Evolutionary conservation across 805 yeast genomes (phyloP).

Genomic region (Dipodascus geniculatus): DNA sequence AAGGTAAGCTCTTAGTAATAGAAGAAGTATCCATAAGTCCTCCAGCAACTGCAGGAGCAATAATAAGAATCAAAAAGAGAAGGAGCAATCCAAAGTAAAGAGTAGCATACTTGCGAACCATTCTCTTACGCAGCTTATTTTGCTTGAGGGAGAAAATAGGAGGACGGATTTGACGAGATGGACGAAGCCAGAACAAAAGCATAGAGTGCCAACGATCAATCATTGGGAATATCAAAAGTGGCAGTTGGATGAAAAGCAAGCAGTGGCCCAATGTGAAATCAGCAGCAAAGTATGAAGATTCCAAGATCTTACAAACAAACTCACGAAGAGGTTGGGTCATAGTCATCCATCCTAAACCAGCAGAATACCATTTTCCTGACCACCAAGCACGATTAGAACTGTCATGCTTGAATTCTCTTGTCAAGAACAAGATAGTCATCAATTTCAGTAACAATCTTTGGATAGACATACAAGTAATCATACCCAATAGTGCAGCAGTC

Average conservation of each 20-base stretch:
- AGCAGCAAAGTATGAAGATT: conserved; percentile 90
- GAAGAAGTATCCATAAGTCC: conserved; percentile 34
- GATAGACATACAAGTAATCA: conserved; percentile 69
- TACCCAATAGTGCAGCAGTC: conserved; percentile 76
- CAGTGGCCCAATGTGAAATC: conserved; percentile 91
- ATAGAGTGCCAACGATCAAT: conserved; percentile 96
- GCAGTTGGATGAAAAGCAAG: conserved; percentile 78
- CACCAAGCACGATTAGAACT: conserved; percentile 97
- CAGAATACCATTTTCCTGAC: conserved; percentile 99
- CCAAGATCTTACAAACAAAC: conserved; percentile 85
- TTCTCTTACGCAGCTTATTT: conserved; percentile 91
- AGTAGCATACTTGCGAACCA: conserved; percentile 86
- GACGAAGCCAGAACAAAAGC: conserved; percentile 98
- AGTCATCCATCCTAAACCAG: conserved; percentile 87
- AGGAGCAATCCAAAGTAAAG: conserved; percentile 63
- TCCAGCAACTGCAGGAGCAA: conserved; percentile 87
- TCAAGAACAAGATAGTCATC: conserved; percentile 64
- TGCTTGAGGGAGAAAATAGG: conserved; percentile 96
- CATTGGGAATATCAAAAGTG: conserved; percentile 72
- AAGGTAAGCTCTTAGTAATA: conserved; percentile 21
- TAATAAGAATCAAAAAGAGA: conserved; percentile 63
- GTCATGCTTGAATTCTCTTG: conserved; percentile 95
- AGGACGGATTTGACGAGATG: conserved; percentile 92
- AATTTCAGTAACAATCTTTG: conserved; percentile 83
- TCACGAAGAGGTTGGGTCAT: conserved; percentile 95